A percentile compares a stretch with the other conserved stretches of the same genome.
These are phyloP conservation scores for Fusarium burgessii DNA, from an alignment of 2,329 filamentous ascomycete genomes.

Conservation along the genomic window DNA sequence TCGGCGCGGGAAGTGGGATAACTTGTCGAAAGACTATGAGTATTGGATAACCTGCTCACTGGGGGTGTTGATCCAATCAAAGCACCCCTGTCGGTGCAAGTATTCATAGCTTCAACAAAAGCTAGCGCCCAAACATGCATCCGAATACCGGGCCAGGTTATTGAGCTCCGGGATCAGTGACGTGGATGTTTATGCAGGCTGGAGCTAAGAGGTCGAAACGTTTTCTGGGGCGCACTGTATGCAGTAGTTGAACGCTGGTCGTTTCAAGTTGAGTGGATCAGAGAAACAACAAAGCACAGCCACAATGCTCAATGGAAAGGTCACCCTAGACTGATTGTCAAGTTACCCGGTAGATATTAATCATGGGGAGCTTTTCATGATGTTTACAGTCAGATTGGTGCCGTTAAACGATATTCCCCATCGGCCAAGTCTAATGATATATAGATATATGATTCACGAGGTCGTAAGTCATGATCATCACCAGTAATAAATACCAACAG, in stretches of 20 bases:
- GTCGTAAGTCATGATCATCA: too few species aligned
- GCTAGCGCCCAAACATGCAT: too few species aligned
- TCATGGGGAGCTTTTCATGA: accelerated
- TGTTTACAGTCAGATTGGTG: too few species aligned
- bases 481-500: too few species aligned
- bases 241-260: accelerated
- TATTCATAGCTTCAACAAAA: neutral
- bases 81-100: neutral
- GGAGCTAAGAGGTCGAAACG: neutral
- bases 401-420: too few species aligned
- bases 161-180: neutral
- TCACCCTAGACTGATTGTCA: accelerated
- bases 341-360: neutral
- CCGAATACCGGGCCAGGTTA: neutral
- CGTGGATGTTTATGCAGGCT: neutral
- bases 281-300: neutral
- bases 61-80: accelerated
- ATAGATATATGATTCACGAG: too few species aligned
- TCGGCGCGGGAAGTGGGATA: slow-evolving; percentile 3
- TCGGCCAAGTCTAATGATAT: too few species aligned
- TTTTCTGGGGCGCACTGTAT: neutral
- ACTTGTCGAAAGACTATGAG: neutral
- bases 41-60: too few species aligned
- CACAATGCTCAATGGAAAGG: neutral
- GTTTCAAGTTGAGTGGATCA: neutral